phyloP scores from a whole-genome alignment of 139 green algal species.

The Pseudopediastrum boryanum region DNA sequence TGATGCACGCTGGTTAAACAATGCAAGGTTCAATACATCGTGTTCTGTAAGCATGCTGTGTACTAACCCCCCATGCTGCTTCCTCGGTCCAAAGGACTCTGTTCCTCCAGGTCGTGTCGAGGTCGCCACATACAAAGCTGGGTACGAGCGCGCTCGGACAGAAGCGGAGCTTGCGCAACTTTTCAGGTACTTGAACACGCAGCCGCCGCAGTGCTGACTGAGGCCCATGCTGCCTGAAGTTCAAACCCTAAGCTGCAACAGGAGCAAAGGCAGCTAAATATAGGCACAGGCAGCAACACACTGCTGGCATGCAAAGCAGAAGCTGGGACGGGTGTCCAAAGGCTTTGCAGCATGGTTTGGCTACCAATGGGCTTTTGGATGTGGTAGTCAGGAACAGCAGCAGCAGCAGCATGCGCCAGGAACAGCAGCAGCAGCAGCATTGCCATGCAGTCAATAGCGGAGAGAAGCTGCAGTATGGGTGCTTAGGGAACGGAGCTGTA shows the following conservation, averaged over 20 bases:
- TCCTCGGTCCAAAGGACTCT: slow-evolving; percentile 20
- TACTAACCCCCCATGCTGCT: neutral
- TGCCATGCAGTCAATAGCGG: neutral
- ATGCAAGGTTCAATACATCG: too few species aligned
- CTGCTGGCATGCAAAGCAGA: too few species aligned
- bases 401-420: neutral
- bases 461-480: neutral
- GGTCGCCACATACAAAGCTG: slow-evolving; percentile 5
- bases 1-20: too few species aligned
- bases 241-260: too few species aligned
- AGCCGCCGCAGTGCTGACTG: too few species aligned
- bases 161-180: slow-evolving; percentile 30
- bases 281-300: too few species aligned
- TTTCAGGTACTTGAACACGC: slow-evolving; percentile 31
- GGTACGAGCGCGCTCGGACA: slow-evolving; percentile 27
- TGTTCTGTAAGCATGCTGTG: neutral
- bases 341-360: too few species aligned
- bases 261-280: too few species aligned
- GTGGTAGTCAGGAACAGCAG: slow-evolving; percentile 1
- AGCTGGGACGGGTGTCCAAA: too few species aligned
- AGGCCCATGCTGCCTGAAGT: too few species aligned
- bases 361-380: too few species aligned
- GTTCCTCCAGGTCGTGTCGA: slow-evolving; percentile 24
- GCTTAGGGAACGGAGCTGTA: neutral
- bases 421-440: neutral